Evolutionary conservation across 2,329 filamentous ascomycete species (phyloP).

Genomic region (Paraphaeosphaeria sporulosa): DNA sequence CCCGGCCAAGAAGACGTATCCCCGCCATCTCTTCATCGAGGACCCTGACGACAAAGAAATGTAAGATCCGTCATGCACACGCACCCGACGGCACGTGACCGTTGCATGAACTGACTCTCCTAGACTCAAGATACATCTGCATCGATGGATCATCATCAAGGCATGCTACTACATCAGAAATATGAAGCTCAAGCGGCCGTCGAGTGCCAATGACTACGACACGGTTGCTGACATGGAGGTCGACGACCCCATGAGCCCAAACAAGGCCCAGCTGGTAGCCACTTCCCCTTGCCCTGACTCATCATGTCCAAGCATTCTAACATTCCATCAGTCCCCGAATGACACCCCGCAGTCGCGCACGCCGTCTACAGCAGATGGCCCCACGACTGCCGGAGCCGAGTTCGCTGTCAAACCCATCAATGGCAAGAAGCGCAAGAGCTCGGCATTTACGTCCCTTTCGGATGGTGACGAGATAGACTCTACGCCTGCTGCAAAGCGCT

Average conservation of each 20-base stretch:
- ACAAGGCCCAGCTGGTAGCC: constrained; percentile 22
- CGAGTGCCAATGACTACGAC: constrained; percentile 40
- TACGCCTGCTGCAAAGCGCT: constrained; percentile 38
- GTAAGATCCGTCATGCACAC: constrained; percentile 26
- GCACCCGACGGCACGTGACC: not conserved
- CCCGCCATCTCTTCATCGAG: constrained; percentile 43
- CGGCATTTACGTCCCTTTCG: constrained; percentile 36
- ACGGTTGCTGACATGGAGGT: constrained; percentile 40
- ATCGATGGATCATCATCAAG: constrained; percentile 51
- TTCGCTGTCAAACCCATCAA: constrained; percentile 32
- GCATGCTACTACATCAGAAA: constrained; percentile 49
- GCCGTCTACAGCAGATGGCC: constrained; percentile 25
- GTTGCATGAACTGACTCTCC: constrained; percentile 17
- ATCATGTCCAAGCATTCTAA: constrained; percentile 21
- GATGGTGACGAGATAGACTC: constrained; percentile 39
- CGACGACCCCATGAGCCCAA: constrained; percentile 27
- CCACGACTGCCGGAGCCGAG: constrained; percentile 28
- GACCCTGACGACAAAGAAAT: constrained; percentile 41
- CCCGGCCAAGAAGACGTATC: constrained; percentile 45
- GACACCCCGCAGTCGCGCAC: constrained; percentile 39
- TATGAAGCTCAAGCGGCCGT: constrained; percentile 47
- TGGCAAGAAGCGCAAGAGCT: constrained; percentile 45
- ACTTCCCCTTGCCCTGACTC: not conserved
- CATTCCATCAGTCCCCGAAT: constrained; percentile 35
- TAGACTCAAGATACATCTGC: constrained; percentile 47